Evolutionary conservation across 2,329 filamentous ascomycete species (phyloP).

Genomic region (Neonectria coccinea): DNA sequence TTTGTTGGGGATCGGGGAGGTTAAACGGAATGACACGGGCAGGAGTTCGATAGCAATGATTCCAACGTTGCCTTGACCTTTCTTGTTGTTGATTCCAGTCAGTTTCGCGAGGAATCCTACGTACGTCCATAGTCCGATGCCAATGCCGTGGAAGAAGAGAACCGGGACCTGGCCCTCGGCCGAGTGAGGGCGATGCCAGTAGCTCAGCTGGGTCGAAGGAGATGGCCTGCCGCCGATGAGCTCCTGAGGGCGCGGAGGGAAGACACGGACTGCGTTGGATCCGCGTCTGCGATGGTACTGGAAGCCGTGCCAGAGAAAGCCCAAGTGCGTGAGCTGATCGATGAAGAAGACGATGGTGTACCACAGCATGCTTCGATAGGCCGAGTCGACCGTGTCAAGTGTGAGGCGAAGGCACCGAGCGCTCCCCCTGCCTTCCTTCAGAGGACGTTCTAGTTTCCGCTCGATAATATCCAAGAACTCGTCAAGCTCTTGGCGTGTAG

Average conservation of each 20-base stretch:
- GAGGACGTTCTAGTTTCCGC: conserved; percentile 59
- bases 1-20: conserved; percentile 62
- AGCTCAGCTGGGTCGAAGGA: conserved; percentile 63
- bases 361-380: conserved; percentile 73
- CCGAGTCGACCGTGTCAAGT: conserved; percentile 70
- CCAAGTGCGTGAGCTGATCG: conserved; percentile 62
- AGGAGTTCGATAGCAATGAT: conserved; percentile 75
- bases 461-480: conserved; percentile 65
- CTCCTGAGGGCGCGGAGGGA: conserved; percentile 68
- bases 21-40: conserved; percentile 73
- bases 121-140: conserved; percentile 75
- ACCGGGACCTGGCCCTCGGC: conserved; percentile 62
- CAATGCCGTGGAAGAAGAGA: conserved; percentile 78
- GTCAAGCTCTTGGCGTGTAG: conserved; percentile 57
- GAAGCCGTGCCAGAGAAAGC: conserved; percentile 63
- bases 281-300: conserved; percentile 58
- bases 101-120: conserved; percentile 66
- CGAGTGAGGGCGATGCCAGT: conserved; percentile 76
- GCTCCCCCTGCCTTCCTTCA: conserved; percentile 66
- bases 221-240: conserved; percentile 61
- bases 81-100: conserved; percentile 48
- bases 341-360: conserved; percentile 68
- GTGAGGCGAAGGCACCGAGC: conserved; percentile 72
- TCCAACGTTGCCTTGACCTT: conserved; percentile 61
- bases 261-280: conserved; percentile 53